Percentiles rank a stretch among this genome's conserved stretches.
Conservation (phyloP, 2,329 filamentous ascomycete species). For the Epichloe baconii region DNA sequence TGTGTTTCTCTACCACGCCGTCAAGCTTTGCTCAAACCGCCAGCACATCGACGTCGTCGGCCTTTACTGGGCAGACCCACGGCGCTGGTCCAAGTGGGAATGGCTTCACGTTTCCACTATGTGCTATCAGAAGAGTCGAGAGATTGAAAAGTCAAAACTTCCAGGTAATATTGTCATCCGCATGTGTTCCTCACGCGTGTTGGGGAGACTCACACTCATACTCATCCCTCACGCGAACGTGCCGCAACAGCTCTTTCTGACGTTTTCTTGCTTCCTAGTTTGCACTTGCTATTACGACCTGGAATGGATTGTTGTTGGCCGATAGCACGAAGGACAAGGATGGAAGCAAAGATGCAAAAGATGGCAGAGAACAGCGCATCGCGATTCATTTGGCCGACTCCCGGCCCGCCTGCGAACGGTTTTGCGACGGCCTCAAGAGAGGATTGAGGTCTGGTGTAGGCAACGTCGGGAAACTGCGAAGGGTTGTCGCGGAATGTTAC, state of each 20-base stretch:
- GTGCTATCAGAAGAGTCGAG: slow-evolving; percentile 83
- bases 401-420: slow-evolving; percentile 79
- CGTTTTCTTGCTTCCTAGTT: slow-evolving; percentile 39
- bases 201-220: too few relatives aligned
- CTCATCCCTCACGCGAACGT: neutral
- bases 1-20: slow-evolving; percentile 92
- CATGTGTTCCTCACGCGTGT: neutral
- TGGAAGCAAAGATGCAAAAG: slow-evolving; percentile 27
- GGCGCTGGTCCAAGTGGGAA: slow-evolving; percentile 87
- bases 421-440: slow-evolving; percentile 91
- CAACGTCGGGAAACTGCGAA: slow-evolving; percentile 72
- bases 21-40: slow-evolving; percentile 75
- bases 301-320: slow-evolving; percentile 62
- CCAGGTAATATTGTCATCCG: slow-evolving; percentile 30
- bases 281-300: slow-evolving; percentile 85
- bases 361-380: slow-evolving; percentile 61
- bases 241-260: neutral
- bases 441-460: slow-evolving; percentile 77
- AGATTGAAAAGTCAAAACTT: slow-evolving; percentile 85
- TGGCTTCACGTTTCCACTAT: slow-evolving; percentile 89
- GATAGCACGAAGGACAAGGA: slow-evolving; percentile 39
- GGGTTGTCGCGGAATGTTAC: slow-evolving; percentile 74
- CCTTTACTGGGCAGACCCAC: slow-evolving; percentile 85
- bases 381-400: slow-evolving; percentile 85
- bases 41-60: slow-evolving; percentile 64